Evolutionary conservation across 2,329 filamentous ascomycete species (phyloP), one percentile per base, ranked within the genome.

Genomic region (Colletotrichum orbiculare): DNA sequence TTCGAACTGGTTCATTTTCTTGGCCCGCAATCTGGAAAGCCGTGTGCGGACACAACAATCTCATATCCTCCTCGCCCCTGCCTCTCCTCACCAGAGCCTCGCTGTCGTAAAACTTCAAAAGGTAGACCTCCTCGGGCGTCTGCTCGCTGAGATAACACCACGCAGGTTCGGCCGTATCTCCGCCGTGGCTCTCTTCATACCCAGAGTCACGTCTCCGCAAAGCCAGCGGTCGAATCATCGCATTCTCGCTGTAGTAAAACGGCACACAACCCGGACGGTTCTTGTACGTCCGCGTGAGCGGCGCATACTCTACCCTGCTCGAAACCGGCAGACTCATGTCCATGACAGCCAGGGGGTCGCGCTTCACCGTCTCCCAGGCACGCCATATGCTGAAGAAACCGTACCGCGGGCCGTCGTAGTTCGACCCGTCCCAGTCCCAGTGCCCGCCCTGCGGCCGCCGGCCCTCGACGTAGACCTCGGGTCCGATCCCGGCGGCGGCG

Each of bases 201-300:
- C 60, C 60, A 1, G 60, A 63, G 8, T 63, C 60, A 6, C 54
- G 52, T 5, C 47, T 45, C 15, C 15, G n/a, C 11, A 15, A 6
- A 5, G n/a, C 4, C n/a, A 46, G 6, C 0, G 60, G 60, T 8
- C 54, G 41, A 5, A 63, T 11, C 54, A 63, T 38, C 0, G 46
- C 45, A n/a, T 63, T 63, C 39, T 63, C 39, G 41, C 60, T 63
- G 10, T 63, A 63, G 39, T 63, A 63, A 15, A 50, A 58, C 6
- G 60, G 54, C 4, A 63, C 60, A 5, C 60, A 63, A 0, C 53
- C 53, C 1, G 60, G 38, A 6, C 54, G 46, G 5, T 58, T 49
- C 6, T 41, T 33, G 41, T 63, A 63, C 8, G 60, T 63, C 8
- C 60, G 53, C 13, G 54, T 58, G 7, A 63, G 33, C 12, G 60